Evolutionary conservation across 352 stramenopile species (phyloP).

Genomic region (Pythium phragmitis): DNA sequence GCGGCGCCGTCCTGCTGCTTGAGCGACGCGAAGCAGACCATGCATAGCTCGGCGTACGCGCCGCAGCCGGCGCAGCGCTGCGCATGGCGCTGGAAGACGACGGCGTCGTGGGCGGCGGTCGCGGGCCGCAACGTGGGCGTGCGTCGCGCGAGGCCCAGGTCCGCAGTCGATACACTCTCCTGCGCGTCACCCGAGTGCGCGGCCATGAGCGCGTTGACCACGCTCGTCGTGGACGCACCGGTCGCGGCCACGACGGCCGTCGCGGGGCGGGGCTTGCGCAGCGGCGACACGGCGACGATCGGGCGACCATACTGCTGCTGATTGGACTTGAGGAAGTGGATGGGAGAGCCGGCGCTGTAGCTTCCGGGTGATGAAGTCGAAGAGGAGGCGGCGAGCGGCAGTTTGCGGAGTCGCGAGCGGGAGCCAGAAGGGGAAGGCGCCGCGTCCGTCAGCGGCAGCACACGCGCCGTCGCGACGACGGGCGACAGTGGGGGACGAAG

Average conservation of each 20-base stretch:
- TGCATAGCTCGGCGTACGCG: conserved; percentile 64
- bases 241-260: conserved; percentile 26
- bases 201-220: conserved; percentile 40
- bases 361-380: conserved; percentile 4
- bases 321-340: conserved; percentile 21
- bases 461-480: conserved; percentile 6
- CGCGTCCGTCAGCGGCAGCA: not conserved
- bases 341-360: conserved; percentile 13
- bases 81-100: conserved; percentile 3
- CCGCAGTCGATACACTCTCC: not conserved
- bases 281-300: not conserved
- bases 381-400: not conserved
- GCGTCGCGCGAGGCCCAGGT: not conserved
- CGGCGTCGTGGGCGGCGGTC: not conserved
- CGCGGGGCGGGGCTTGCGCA: conserved; percentile 32
- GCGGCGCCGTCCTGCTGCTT: conserved; percentile 51
- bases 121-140: conserved; percentile 1
- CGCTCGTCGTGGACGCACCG: conserved; percentile 22
- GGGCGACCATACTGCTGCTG: not conserved
- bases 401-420: not conserved
- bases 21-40: conserved; percentile 66
- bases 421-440: conserved; percentile 5
- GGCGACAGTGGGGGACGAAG: conserved; percentile 13
- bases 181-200: not conserved
- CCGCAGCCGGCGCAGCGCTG: conserved; percentile 62